These are phyloP conservation scores for Cyclanthera cordifolia DNA, from an alignment of 306 rosid genomes.

Conservation along the genomic window DNA sequence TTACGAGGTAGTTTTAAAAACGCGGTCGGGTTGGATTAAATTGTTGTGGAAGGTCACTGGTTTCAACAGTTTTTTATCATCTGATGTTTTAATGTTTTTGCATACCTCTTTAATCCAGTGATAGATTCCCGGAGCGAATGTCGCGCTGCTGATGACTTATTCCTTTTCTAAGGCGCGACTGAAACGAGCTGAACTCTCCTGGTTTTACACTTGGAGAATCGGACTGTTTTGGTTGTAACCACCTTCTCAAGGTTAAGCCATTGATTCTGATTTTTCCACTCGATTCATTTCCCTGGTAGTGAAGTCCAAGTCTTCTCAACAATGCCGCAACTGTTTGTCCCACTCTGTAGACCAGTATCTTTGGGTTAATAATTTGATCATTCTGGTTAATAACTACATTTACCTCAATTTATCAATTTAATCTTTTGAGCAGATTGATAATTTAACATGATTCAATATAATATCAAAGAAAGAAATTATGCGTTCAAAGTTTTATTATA, in stretches of 20 bases:
- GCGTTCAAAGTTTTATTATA: too few species aligned
- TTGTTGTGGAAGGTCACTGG: slow-evolving; percentile 6
- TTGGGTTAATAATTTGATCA: slow-evolving; percentile 8
- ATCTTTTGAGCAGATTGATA: too few species aligned
- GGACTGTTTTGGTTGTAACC: slow-evolving; percentile 73
- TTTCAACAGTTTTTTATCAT: background rate
- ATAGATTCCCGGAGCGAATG: slow-evolving; percentile 56
- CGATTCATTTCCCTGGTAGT: slow-evolving; percentile 65
- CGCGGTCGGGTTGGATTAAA: background rate
- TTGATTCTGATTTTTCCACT: slow-evolving; percentile 63
- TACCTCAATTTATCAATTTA: too few species aligned
- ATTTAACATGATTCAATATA: too few species aligned
- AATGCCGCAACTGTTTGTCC: slow-evolving; percentile 70
- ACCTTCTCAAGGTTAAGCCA: slow-evolving; percentile 48
- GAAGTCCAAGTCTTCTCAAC: slow-evolving; percentile 66
- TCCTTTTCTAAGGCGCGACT: slow-evolving; percentile 50
- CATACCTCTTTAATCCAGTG: slow-evolving; percentile 36
- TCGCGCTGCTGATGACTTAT: slow-evolving; percentile 65
- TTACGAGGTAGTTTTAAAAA: slow-evolving; percentile 5
- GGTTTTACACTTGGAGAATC: slow-evolving; percentile 51
- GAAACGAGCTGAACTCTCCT: slow-evolving; percentile 45
- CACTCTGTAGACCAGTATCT: slow-evolving; percentile 41
- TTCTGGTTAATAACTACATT: background rate
- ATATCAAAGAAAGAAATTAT: too few species aligned
- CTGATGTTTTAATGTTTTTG: slow-evolving; percentile 16